Conservation (phyloP, 2,329 filamentous ascomycete genomes). For the Purpureocillium lavendulum region DNA sequence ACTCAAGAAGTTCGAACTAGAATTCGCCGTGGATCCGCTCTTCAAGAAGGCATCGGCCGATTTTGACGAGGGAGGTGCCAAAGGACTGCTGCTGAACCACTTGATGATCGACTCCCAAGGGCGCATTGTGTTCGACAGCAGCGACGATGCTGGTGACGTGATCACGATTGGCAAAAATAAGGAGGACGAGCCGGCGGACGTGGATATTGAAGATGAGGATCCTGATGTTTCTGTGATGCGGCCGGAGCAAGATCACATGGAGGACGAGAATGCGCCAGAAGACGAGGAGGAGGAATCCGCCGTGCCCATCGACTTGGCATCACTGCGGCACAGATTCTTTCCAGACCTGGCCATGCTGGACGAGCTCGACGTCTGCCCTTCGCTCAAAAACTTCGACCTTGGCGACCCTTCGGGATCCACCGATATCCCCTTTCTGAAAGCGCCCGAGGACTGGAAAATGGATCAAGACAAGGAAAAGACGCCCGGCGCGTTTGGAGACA, state of each 20-base stretch:
- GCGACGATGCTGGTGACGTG: constrained; percentile 65
- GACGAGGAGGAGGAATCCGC: constrained; percentile 41
- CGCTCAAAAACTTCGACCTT: constrained; percentile 86
- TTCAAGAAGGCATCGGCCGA: constrained; percentile 99
- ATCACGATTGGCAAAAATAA: constrained; percentile 23
- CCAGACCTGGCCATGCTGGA: constrained; percentile 70
- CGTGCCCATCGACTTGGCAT: constrained; percentile 69
- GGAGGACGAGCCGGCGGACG: constrained; percentile 31
- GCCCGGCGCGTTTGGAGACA: constrained; percentile 48
- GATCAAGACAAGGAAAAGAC: constrained; percentile 57
- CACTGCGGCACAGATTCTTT: constrained; percentile 75
- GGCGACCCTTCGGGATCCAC: constrained; percentile 77
- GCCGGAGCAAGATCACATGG: constrained; percentile 35
- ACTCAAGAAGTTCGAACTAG: constrained; percentile 94
- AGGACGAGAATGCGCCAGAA: constrained; percentile 32
- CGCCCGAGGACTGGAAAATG: constrained; percentile 75
- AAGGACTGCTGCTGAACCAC: constrained; percentile 89
- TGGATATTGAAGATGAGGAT: constrained; percentile 23
- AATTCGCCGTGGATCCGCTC: constrained; percentile 93
- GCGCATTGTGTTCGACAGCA: constrained; percentile 96
- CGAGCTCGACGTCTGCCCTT: constrained; percentile 87
- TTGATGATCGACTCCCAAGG: constrained; percentile 90
- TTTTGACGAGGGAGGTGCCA: constrained; percentile 96
- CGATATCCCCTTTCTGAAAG: constrained; percentile 87
- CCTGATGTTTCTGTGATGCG: constrained; percentile 18